phyloP scores from a whole-genome alignment of 2,329 filamentous ascomycete species.

The Trichoderma koningiopsis region DNA sequence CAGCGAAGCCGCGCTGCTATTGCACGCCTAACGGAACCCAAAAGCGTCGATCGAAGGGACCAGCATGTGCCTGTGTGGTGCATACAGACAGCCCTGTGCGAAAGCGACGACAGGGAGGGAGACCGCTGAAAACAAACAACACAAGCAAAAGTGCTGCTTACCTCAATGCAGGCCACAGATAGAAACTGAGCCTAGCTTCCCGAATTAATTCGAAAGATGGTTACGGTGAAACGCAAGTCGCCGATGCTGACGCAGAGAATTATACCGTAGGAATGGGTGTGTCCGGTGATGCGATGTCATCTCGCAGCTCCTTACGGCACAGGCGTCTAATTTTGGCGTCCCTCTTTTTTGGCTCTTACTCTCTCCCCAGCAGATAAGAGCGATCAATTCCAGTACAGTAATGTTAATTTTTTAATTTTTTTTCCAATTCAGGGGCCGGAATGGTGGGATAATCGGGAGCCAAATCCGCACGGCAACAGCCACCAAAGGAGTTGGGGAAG shows the following conservation, averaged over 20 bases:
- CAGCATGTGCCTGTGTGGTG: neutral
- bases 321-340: neutral
- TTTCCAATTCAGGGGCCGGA: conserved; percentile 6
- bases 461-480: conserved; percentile 19
- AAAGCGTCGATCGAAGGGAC: conserved; percentile 17
- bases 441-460: neutral
- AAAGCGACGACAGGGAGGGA: neutral
- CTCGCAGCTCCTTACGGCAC: neutral
- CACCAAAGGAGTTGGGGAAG: conserved; percentile 29
- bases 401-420: neutral
- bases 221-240: neutral
- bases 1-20: conserved; percentile 20
- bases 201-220: neutral
- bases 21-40: conserved; percentile 26
- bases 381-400: neutral
- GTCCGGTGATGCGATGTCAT: neutral
- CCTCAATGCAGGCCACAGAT: neutral
- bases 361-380: neutral
- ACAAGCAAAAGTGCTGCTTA: conserved; percentile 2
- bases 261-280: conserved; percentile 3
- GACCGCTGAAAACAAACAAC: neutral
- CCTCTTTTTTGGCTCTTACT: neutral
- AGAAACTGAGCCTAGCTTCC: neutral
- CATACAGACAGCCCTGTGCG: conserved; percentile 1
- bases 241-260: conserved; percentile 12